A percentile compares a stretch with the other conserved stretches of the same genome.
These are phyloP conservation scores for Fremontodendron californicum DNA, from an alignment of 345 rosid genomes.

Conservation along the genomic window DNA sequence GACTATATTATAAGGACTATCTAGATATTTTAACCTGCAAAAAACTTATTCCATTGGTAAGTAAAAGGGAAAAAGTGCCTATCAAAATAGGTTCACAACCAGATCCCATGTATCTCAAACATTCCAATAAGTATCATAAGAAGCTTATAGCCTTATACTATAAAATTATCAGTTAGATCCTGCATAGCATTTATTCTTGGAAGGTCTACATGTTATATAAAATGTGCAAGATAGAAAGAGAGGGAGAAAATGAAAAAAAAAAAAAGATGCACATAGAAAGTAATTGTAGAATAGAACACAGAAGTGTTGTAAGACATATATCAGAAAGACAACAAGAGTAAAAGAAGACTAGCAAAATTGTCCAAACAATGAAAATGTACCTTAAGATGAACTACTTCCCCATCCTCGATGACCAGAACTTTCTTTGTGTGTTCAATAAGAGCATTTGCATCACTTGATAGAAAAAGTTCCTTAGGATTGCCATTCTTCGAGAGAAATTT, in stretches of 20 bases:
- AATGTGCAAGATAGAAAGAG: not conserved
- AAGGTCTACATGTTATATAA: not conserved
- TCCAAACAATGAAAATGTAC: slow-evolving; percentile 26
- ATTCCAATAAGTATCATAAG: not conserved
- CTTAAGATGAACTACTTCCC: slow-evolving; percentile 88
- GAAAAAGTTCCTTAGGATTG: slow-evolving; percentile 71
- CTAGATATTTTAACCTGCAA: too few relatives aligned
- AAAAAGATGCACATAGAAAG: not conserved
- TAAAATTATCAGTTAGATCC: not conserved
- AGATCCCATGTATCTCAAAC: not conserved
- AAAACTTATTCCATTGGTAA: not conserved
- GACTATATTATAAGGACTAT: too few relatives aligned
- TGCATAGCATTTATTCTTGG: not conserved
- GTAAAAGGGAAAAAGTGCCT: not conserved
- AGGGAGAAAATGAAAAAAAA: not conserved
- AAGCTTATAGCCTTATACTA: not conserved
- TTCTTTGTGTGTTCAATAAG: slow-evolving; percentile 87
- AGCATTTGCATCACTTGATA: slow-evolving; percentile 84
- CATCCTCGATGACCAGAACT: slow-evolving; percentile 86
- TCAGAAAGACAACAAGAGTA: not conserved
- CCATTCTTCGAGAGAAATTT: slow-evolving; percentile 54
- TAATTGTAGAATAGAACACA: not conserved
- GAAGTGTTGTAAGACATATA: not conserved
- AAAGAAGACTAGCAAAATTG: not conserved
- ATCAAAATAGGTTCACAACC: not conserved